A percentile compares a stretch with the other conserved stretches of the same genome.
Conservation (phyloP, 2,329 filamentous ascomycete species). For the Ampelomyces quisqualis region DNA sequence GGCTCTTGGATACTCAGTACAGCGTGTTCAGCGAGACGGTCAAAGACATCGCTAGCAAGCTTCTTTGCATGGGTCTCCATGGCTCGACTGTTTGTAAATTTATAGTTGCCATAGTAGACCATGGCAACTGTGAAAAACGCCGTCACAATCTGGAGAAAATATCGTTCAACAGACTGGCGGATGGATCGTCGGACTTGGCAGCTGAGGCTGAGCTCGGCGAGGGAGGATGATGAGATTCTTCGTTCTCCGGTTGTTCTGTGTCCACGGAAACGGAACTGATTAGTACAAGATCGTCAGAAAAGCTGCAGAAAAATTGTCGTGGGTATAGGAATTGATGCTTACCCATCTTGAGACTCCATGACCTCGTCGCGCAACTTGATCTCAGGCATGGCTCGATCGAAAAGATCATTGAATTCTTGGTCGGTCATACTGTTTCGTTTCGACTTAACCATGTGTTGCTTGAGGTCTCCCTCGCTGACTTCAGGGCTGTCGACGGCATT, state of each 20-base stretch:
- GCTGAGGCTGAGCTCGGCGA: slow-evolving; percentile 84
- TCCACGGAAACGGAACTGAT: slow-evolving; percentile 75
- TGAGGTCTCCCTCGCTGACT: slow-evolving; percentile 68
- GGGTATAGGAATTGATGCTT: too few species aligned
- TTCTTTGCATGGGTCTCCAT: slow-evolving; percentile 74
- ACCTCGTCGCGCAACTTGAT: slow-evolving; percentile 65
- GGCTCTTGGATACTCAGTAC: slow-evolving; percentile 69
- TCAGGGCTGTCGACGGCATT: slow-evolving; percentile 64
- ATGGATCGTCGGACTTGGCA: slow-evolving; percentile 78
- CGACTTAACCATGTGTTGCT: slow-evolving; percentile 71
- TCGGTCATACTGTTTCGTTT: slow-evolving; percentile 80
- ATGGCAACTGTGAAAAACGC: slow-evolving; percentile 54
- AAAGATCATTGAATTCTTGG: slow-evolving; percentile 89
- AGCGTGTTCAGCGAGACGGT: slow-evolving; percentile 80
- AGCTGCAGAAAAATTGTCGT: too few species aligned
- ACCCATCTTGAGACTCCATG: slow-evolving; percentile 58
- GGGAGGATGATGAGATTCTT: slow-evolving; percentile 79
- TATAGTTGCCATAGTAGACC: slow-evolving; percentile 63
- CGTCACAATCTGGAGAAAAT: slow-evolving; percentile 77
- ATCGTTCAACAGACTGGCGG: slow-evolving; percentile 77
- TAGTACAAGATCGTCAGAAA: slow-evolving; percentile 60
- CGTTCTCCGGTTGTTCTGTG: slow-evolving; percentile 69
- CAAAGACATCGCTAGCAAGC: slow-evolving; percentile 80
- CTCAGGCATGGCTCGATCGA: slow-evolving; percentile 71
- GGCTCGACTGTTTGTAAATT: slow-evolving; percentile 63